Evolutionary conservation across 1,284 basidiomycete species (phyloP), one percentile per base, ranked within the genome.

Genomic region (Trametes versicolor): DNA sequence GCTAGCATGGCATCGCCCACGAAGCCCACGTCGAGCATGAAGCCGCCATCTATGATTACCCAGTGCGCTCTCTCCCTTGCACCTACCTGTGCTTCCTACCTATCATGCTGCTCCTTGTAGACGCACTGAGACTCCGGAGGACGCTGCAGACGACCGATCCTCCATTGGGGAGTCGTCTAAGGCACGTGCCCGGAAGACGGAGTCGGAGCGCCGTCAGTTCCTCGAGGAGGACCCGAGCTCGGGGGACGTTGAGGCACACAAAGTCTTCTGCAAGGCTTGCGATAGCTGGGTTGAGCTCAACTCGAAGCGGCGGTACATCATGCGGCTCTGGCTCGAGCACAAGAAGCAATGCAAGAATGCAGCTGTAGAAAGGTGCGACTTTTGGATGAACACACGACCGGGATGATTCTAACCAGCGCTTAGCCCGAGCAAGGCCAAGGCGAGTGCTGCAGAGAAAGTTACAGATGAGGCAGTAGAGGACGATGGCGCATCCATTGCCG

Each of bases 301-400:
- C 56, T 78, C 80, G 36, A 82, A 77, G 68, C 81, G 81, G 66
- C 81, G 82, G 17, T 91, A 87, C 67, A 77, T 83, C 12, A 83
- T 90, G 65, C 81, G 81, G 53, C 83, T 83, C 55, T 91, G 88
- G 88, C 80, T 86, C 65, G 76, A 75, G 48, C 88, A 90, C 72
- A 78, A 85, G 21, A 77, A 76, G 32, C 78, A 79, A 55, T 89
- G 87, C 55, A 64, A 70, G 53, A 49, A 57, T 19, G 39, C 23
- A 4, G 41, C 37, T 59, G 68, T 62, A 53, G 71, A 72, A 58
- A 69, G 56, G 69, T 75, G 60, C 41, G 41, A 0, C 12, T 29
- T 47, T 45, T 25, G 60, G 45, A 50, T 51, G 47, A 43, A 15
- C 4, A 4, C 7, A 9, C 6, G 12, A 34, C 47, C 58, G 59